phyloP scores from a whole-genome alignment of 1,284 basidiomycete species.

The Pisolithus thermaeus region DNA sequence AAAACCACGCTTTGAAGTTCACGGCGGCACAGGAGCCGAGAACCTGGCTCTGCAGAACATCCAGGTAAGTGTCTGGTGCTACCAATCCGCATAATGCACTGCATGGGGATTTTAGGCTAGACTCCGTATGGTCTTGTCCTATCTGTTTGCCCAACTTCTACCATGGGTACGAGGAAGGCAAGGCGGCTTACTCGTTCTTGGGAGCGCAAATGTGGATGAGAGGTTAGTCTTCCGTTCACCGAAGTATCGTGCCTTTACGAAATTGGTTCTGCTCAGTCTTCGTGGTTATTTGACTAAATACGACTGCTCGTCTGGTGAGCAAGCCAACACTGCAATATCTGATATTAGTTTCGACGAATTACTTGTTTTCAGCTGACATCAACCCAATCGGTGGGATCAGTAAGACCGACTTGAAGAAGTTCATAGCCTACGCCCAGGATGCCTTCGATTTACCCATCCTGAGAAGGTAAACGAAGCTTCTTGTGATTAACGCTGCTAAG shows the following conservation, averaged over 20 bases:
- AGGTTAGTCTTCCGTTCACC: constrained; percentile 44
- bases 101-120: constrained; percentile 54
- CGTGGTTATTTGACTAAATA: constrained; percentile 98
- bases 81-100: background rate
- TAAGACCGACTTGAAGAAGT: constrained; percentile 95
- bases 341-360: constrained; percentile 4
- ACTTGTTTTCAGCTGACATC: constrained; percentile 70
- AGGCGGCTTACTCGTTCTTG: constrained; percentile 90
- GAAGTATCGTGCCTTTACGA: constrained; percentile 1
- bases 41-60: constrained; percentile 98
- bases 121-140: constrained; percentile 93
- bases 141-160: constrained; percentile 93
- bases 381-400: constrained; percentile 98
- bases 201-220: constrained; percentile 98
- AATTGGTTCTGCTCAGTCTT: constrained; percentile 44
- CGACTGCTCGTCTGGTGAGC: constrained; percentile 80
- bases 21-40: constrained; percentile 85
- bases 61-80: constrained; percentile 48
- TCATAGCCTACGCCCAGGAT: constrained; percentile 80
- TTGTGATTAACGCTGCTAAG: background rate
- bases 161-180: constrained; percentile 86
- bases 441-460: constrained; percentile 86
- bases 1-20: constrained; percentile 81
- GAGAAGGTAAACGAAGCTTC: constrained; percentile 44
- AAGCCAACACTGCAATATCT: background rate